Percentiles rank a stretch among this genome's conserved stretches.
phyloP scores from a whole-genome alignment of 2,329 filamentous ascomycete genomes.

The Xylariaceae sp. region DNA sequence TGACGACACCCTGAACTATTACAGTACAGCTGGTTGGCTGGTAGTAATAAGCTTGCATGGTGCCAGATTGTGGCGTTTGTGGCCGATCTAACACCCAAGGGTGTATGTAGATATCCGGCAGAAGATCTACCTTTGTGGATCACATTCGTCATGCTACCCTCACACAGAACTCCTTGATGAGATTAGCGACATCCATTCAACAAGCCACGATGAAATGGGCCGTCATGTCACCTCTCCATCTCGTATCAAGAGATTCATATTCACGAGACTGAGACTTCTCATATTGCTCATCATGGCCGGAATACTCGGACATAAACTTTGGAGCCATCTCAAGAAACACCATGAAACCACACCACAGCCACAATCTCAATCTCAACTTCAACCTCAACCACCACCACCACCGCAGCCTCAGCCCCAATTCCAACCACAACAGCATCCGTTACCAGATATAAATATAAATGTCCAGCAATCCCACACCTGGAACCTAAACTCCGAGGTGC shows the following conservation, averaged over 20 bases:
- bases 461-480: constrained; percentile 22
- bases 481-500: constrained; percentile 49
- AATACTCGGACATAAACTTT: constrained; percentile 27
- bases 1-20: too few relatives aligned
- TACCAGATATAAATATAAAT: neutral
- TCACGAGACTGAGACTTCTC: constrained; percentile 12
- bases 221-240: constrained; percentile 15
- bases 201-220: constrained; percentile 20
- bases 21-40: too few relatives aligned
- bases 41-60: too few relatives aligned
- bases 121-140: neutral
- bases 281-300: constrained; percentile 23
- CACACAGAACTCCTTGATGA: too few relatives aligned
- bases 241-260: constrained; percentile 15
- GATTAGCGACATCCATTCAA: constrained; percentile 1
- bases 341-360: constrained; percentile 1
- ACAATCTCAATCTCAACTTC: neutral
- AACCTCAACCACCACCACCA: neutral
- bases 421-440: constrained; percentile 6
- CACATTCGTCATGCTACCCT: too few relatives aligned
- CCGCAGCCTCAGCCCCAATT: neutral
- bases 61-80: too few relatives aligned
- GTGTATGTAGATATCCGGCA: neutral
- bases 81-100: too few relatives aligned
- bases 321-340: constrained; percentile 19